Conservation (phyloP, 352 stramenopile genomes). For the Halophytophthora batemanensis region DNA sequence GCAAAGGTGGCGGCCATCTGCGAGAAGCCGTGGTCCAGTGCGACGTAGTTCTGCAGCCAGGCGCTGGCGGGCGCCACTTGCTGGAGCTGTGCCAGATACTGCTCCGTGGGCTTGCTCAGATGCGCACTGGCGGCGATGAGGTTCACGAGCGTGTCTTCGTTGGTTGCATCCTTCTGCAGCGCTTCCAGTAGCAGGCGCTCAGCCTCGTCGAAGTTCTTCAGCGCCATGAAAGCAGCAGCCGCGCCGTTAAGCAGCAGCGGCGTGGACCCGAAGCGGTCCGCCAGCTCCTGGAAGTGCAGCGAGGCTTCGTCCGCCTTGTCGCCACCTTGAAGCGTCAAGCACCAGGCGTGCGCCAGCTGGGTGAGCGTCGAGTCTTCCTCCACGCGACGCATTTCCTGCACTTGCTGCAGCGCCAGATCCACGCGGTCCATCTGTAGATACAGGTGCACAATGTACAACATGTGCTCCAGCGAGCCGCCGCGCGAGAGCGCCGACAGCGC, state of each 20-base stretch:
- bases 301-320: slow-evolving; percentile 88
- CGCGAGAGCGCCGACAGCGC: slow-evolving; percentile 91
- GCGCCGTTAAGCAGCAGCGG: slow-evolving; percentile 91
- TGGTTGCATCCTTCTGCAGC: slow-evolving; percentile 74
- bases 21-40: slow-evolving; percentile 66
- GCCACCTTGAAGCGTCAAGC: slow-evolving; percentile 78
- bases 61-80: slow-evolving; percentile 66
- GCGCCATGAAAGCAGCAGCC: slow-evolving; percentile 90
- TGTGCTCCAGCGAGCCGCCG: slow-evolving; percentile 92
- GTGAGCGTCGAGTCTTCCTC: slow-evolving; percentile 97
- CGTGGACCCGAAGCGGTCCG: slow-evolving; percentile 93
- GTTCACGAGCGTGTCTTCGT: slow-evolving; percentile 94
- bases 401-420: slow-evolving; percentile 89
- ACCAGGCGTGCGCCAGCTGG: slow-evolving; percentile 91
- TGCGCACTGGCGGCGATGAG: slow-evolving; percentile 90
- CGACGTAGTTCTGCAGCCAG: slow-evolving; percentile 69
- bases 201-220: slow-evolving; percentile 89
- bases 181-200: slow-evolving; percentile 88
- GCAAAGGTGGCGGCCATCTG: slow-evolving; percentile 67
- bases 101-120: slow-evolving; percentile 80
- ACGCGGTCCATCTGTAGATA: slow-evolving; percentile 94
- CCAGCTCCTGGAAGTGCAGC: slow-evolving; percentile 92
- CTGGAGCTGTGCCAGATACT: slow-evolving; percentile 81
- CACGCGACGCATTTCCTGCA: slow-evolving; percentile 87
- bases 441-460: slow-evolving; percentile 80